These are phyloP conservation scores for Lactarius akahatsu DNA, from an alignment of 768 basidiomycete genomes.

Conservation along the genomic window DNA sequence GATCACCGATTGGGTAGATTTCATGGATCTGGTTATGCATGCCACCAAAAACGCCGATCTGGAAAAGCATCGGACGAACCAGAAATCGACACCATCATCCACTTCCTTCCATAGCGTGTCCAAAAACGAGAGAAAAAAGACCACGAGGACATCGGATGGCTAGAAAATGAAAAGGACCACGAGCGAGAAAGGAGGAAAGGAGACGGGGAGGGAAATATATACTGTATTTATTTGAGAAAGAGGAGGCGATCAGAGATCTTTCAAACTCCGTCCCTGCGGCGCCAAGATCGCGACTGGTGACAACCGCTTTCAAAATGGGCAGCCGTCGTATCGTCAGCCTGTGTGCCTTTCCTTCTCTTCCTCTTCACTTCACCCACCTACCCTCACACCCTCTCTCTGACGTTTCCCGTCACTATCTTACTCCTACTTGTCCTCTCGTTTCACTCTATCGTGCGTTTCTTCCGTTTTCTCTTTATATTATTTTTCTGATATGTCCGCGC, in stretches of 20 bases:
- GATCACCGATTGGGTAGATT: conserved; percentile 32
- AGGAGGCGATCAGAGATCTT: conserved; percentile 28
- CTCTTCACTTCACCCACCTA: conserved; percentile 9
- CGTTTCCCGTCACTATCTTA: background rate
- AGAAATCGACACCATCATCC: conserved; percentile 5
- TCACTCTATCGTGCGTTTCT: conserved; percentile 24
- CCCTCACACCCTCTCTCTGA: conserved; percentile 9
- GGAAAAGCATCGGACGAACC: conserved; percentile 25
- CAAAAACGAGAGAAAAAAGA: background rate
- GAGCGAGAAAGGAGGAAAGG: background rate
- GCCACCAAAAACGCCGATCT: conserved; percentile 30
- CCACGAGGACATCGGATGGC: background rate
- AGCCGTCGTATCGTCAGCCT: conserved; percentile 20
- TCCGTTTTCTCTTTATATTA: conserved; percentile 17
- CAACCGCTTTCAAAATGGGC: conserved; percentile 29
- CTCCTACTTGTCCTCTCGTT: background rate
- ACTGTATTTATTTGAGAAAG: conserved; percentile 7
- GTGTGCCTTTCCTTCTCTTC: conserved; percentile 20
- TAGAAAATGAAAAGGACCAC: background rate
- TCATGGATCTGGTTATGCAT: conserved; percentile 30
- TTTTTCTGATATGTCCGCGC: conserved; percentile 51
- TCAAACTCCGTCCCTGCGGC: conserved; percentile 31
- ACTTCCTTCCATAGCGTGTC: background rate
- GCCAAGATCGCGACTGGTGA: conserved; percentile 30
- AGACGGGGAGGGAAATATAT: background rate